These are phyloP conservation scores for Aphanomyces euteiches DNA, from an alignment of 352 stramenopile genomes.

Conservation along the genomic window DNA sequence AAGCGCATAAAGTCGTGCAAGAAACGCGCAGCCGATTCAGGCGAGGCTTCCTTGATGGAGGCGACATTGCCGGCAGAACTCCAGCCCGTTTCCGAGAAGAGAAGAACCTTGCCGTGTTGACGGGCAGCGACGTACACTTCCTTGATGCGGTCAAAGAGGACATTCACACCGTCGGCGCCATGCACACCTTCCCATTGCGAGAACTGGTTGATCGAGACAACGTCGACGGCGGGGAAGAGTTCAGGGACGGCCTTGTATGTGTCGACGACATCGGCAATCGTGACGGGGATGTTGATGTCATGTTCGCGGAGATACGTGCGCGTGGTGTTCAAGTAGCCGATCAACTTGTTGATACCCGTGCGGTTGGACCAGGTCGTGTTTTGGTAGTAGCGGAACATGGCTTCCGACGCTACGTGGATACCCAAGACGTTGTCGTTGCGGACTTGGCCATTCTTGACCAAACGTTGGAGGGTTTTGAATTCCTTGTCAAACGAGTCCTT, in stretches of 20 bases:
- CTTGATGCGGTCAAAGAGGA: conserved; percentile 56
- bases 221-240: conserved; percentile 61
- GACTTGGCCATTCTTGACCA: conserved; percentile 42
- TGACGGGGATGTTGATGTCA: conserved; percentile 47
- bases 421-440: conserved; percentile 53
- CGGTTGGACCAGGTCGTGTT: conserved; percentile 14
- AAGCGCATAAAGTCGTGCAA: conserved; percentile 53
- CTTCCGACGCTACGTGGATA: conserved; percentile 58
- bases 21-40: conserved; percentile 43
- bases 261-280: conserved; percentile 71
- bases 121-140: conserved; percentile 42
- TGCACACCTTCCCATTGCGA: conserved; percentile 62
- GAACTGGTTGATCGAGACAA: conserved; percentile 76
- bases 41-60: conserved; percentile 40
- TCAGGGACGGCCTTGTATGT: conserved; percentile 57
- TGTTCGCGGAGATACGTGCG: conserved; percentile 44
- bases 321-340: conserved; percentile 57
- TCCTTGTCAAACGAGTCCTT: conserved; percentile 35
- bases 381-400: conserved; percentile 56
- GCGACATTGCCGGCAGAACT: conserved; percentile 42
- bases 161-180: conserved; percentile 51
- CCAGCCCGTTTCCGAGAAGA: conserved; percentile 76
- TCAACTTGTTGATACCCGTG: conserved; percentile 12
- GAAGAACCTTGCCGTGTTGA: conserved; percentile 51
- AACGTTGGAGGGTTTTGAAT: conserved; percentile 40